Percentiles rank a stretch among this genome's conserved stretches.
Evolutionary conservation across 2,329 filamentous ascomycete genomes (phyloP).

Genomic region (Paecilomyces variotii): DNA sequence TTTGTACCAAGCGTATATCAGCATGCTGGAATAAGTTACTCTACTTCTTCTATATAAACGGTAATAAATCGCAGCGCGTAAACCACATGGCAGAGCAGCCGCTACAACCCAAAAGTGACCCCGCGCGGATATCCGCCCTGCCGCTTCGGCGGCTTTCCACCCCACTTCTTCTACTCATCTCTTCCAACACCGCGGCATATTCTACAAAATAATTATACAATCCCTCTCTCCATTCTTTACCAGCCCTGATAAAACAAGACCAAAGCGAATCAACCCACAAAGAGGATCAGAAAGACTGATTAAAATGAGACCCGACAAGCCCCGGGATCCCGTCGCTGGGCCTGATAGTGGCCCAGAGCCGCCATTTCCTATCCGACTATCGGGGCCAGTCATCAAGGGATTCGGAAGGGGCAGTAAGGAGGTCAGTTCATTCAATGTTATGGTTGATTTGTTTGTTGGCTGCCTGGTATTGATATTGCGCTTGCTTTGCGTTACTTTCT

Average conservation of each 20-base stretch:
- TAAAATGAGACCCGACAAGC: conserved; percentile 40
- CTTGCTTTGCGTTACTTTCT: background rate
- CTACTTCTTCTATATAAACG: too few relatives aligned
- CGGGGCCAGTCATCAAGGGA: conserved; percentile 81
- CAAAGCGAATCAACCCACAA: background rate
- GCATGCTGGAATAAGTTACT: background rate
- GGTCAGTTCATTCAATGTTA: conserved; percentile 36
- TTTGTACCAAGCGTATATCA: background rate
- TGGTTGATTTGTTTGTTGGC: background rate
- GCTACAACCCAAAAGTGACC: background rate
- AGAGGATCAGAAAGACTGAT: too few relatives aligned
- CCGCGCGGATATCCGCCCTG: background rate
- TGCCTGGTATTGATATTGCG: background rate
- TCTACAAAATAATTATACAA: background rate
- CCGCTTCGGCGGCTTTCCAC: background rate
- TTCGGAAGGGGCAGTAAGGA: conserved; percentile 93
- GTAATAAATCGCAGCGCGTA: background rate
- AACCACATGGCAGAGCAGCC: background rate
- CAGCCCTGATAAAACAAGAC: background rate
- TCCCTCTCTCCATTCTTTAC: background rate
- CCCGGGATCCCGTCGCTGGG: conserved; percentile 65
- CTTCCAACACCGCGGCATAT: background rate
- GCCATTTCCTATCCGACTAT: conserved; percentile 77
- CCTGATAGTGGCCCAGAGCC: conserved; percentile 62
- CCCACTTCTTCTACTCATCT: background rate